These are phyloP conservation scores for Phytopythium mirpurense DNA, from an alignment of 352 stramenopile species.

Conservation along the genomic window DNA sequence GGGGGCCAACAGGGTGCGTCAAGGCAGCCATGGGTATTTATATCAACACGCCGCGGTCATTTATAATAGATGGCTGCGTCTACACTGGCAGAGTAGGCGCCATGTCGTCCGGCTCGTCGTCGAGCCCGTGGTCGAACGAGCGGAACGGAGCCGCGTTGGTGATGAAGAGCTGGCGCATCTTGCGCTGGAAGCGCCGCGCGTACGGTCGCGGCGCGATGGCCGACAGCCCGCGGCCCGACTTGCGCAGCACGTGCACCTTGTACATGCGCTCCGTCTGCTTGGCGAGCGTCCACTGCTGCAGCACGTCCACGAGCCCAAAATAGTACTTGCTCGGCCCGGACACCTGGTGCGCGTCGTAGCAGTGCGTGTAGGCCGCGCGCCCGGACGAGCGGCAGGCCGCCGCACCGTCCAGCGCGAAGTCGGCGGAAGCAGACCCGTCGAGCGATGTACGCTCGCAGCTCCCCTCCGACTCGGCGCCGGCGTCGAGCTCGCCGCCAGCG, in stretches of 20 bases:
- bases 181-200: conserved; percentile 72
- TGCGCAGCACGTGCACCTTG: conserved; percentile 79
- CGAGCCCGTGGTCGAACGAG: conserved; percentile 22
- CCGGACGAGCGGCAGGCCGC: conserved; percentile 6
- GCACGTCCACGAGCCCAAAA: conserved; percentile 87
- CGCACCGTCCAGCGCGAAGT: background rate
- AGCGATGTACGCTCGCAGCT: conserved; percentile 7
- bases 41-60: background rate
- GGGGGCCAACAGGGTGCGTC: too few relatives aligned
- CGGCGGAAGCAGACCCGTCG: background rate
- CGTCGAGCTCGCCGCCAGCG: background rate
- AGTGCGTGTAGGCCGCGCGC: conserved; percentile 27
- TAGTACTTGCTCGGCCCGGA: conserved; percentile 86
- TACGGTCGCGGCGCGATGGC: conserved; percentile 69
- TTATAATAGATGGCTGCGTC: conserved; percentile 11
- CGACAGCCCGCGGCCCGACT: conserved; percentile 64
- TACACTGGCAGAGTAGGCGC: conserved; percentile 18
- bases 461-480: conserved; percentile 4
- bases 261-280: conserved; percentile 81
- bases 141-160: conserved; percentile 30
- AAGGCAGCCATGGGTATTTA: background rate
- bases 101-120: conserved; percentile 20
- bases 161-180: conserved; percentile 82
- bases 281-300: conserved; percentile 81
- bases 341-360: conserved; percentile 71